Percentiles rank a stretch among this genome's conserved stretches.
These are phyloP conservation scores for Dalbergia cochinchinensis DNA, from an alignment of 306 rosid species.

Conservation along the genomic window DNA sequence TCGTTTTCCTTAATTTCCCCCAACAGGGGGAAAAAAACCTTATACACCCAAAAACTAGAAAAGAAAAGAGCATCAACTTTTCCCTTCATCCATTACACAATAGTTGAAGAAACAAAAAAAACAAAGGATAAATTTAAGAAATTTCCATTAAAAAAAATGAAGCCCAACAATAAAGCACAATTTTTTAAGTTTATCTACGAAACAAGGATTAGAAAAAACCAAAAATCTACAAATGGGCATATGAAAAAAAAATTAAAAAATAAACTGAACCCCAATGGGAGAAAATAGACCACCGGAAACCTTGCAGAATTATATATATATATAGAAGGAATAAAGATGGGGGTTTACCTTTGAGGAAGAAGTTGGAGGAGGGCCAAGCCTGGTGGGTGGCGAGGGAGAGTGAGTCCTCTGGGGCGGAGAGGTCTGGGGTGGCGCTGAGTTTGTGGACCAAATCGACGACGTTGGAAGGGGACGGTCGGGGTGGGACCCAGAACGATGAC, in stretches of 20 bases:
- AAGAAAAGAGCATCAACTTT: background rate
- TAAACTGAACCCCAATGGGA: background rate
- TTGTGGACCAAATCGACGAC: conserved; percentile 60
- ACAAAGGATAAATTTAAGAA: too few species aligned
- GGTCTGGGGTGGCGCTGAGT: conserved; percentile 7
- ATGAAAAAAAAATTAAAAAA: too few species aligned
- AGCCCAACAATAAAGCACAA: background rate
- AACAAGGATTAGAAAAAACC: background rate
- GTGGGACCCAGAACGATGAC: conserved; percentile 95
- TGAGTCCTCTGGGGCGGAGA: conserved; percentile 53
- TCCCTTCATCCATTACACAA: background rate
- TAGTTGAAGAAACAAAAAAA: background rate
- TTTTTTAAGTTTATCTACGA: too few species aligned
- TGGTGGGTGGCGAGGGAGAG: conserved; percentile 58
- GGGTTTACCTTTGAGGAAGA: conserved; percentile 52
- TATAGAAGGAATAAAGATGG: too few species aligned
- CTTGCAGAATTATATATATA: too few species aligned
- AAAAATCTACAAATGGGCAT: background rate
- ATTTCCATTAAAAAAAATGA: background rate
- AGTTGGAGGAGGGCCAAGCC: conserved; percentile 70
- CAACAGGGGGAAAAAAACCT: background rate
- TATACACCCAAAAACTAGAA: background rate
- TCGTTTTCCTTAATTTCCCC: background rate
- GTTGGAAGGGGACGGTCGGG: conserved; percentile 52
- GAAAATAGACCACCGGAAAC: background rate